phyloP scores from a whole-genome alignment of 176 grass and related monocot species.

The Eragrostis nindensis region DNA sequence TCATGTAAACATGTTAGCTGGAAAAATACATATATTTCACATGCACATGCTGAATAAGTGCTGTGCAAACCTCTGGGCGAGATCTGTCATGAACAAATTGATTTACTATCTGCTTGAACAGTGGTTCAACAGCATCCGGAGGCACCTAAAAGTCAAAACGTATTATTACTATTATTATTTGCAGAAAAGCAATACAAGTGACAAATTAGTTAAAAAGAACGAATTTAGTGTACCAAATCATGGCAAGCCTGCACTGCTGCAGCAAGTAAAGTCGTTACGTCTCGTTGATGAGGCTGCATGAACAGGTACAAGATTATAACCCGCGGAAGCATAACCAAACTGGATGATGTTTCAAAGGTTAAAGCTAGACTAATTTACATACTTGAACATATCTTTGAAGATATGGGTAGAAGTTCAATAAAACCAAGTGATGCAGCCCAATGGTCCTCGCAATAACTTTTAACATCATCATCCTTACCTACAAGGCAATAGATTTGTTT shows the following conservation, averaged over 20 bases:
- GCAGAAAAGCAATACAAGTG: conserved; percentile 8
- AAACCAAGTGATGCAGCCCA: conserved; percentile 84
- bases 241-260: conserved; percentile 97
- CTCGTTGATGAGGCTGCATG: conserved; percentile 87
- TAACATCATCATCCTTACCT: conserved; percentile 96
- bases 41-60: conserved; percentile 16
- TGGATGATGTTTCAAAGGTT: not conserved
- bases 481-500: conserved; percentile 42
- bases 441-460: conserved; percentile 89
- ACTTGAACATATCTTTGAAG: conserved; percentile 96
- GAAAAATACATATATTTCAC: conserved; percentile 14
- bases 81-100: conserved; percentile 96
- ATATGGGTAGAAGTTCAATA: conserved; percentile 87
- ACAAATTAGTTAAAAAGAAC: conserved; percentile 15
- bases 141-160: conserved; percentile 67
- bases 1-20: not conserved
- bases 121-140: conserved; percentile 92
- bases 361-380: conserved; percentile 11
- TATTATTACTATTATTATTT: not conserved
- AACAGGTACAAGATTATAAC: conserved; percentile 25
- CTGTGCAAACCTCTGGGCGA: conserved; percentile 76
- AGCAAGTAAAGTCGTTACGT: conserved; percentile 94
- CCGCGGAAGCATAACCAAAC: conserved; percentile 2
- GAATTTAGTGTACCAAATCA: conserved; percentile 67
- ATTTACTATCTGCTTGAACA: conserved; percentile 99